Evolutionary conservation across 2,329 filamentous ascomycete genomes (phyloP).

Genomic region (Ramichloridium luteum): DNA sequence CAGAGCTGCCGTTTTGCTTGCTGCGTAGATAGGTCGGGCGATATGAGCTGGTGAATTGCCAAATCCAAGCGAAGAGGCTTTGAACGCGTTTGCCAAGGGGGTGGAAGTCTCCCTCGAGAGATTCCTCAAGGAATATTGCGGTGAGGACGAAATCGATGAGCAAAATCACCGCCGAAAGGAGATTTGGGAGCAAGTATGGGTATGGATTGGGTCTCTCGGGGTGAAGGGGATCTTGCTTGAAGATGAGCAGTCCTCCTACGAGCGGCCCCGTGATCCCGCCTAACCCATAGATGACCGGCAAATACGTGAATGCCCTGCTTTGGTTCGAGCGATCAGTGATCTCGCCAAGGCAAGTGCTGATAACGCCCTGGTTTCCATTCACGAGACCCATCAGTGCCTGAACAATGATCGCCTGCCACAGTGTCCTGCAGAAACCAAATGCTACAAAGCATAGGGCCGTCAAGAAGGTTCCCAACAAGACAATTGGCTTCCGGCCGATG

Average conservation of each 20-base stretch:
- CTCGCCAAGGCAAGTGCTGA: conserved; percentile 87
- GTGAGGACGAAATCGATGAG: conserved; percentile 60
- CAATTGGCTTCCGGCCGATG: conserved; percentile 70
- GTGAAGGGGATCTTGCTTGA: conserved; percentile 45
- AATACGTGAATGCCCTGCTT: conserved; percentile 81
- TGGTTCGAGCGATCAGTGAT: conserved; percentile 94
- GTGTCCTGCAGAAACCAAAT: conserved; percentile 74
- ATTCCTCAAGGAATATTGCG: conserved; percentile 77
- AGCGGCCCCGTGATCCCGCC: conserved; percentile 88
- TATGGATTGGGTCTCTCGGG: conserved; percentile 45
- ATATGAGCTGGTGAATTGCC: conserved; percentile 52
- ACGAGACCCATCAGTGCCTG: conserved; percentile 84
- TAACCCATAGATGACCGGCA: conserved; percentile 91
- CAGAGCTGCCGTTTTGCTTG: conserved; percentile 9
- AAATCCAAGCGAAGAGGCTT: conserved; percentile 53
- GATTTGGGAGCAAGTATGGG: conserved; percentile 76
- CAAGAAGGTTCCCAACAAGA: conserved; percentile 69
- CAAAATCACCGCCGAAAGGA: conserved; percentile 63
- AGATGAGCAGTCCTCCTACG: conserved; percentile 73
- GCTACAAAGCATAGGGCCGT: conserved; percentile 69
- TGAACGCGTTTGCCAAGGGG: conserved; percentile 46
- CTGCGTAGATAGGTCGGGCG: conserved; percentile 47
- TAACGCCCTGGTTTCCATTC: conserved; percentile 89
- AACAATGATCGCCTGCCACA: conserved; percentile 75
- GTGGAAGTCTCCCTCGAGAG: conserved; percentile 55